Evolutionary conservation across 1,284 basidiomycete genomes (phyloP).

Genomic region (Apiotrichum gamsii): DNA sequence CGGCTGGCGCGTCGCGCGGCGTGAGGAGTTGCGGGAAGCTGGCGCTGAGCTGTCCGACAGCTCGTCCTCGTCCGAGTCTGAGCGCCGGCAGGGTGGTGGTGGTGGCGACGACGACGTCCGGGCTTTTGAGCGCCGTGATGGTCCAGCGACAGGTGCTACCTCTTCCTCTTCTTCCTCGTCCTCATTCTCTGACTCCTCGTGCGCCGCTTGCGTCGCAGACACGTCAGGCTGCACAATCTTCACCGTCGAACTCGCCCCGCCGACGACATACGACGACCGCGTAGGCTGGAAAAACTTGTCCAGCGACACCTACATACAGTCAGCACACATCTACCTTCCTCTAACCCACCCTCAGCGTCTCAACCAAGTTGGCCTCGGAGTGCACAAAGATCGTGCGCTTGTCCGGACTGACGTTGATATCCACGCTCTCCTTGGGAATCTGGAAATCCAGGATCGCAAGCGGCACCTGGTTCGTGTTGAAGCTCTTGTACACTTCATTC

Average conservation of each 20-base stretch:
- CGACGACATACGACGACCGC: constrained; percentile 62
- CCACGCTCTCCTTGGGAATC: constrained; percentile 73
- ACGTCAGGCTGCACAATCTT: constrained; percentile 6
- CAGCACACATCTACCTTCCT: too few relatives aligned
- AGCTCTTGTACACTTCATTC: constrained; percentile 82
- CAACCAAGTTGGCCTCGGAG: constrained; percentile 73
- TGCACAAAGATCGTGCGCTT: constrained; percentile 92
- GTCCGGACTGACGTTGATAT: constrained; percentile 95
- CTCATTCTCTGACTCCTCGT: constrained; percentile 3
- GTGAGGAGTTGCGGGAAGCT: not conserved
- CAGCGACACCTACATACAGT: constrained; percentile 52
- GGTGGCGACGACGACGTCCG: too few relatives aligned
- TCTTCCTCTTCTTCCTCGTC: constrained; percentile 11
- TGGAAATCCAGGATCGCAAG: constrained; percentile 78
- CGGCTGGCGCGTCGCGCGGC: too few relatives aligned
- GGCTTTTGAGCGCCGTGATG: too few relatives aligned
- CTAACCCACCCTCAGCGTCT: constrained; percentile 65
- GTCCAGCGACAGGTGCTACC: too few relatives aligned
- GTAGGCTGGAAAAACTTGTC: constrained; percentile 61
- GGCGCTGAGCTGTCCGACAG: not conserved
- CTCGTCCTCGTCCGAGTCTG: constrained; percentile 2
- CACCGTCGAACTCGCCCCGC: constrained; percentile 39
- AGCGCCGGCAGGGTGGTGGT: too few relatives aligned
- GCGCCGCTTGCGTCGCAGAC: constrained; percentile 13
- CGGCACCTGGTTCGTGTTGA: constrained; percentile 73